Base-by-base conservation (phyloP, 495 filamentous ascomycete genomes). In the Trichoderma reesei region DNA sequence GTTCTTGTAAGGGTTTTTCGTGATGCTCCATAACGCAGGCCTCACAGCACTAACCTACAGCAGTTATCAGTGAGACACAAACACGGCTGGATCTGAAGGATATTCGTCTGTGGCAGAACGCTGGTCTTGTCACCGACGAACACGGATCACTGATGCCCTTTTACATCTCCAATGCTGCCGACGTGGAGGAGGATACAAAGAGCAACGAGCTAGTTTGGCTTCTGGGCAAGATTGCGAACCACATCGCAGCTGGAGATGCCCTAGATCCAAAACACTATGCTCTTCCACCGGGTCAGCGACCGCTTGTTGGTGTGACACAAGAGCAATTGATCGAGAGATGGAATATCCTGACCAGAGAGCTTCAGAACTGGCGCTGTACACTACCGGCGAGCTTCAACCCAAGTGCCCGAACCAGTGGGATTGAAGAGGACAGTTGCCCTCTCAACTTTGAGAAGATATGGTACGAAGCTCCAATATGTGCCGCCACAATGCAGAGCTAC, bases 141-240 rank as follows among this genome's bases (percentile, higher is more conserved):
- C 20, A 33, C 34, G 51, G 51, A 16, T 56, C 51, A 6, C 26
- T 56, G 9, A 56, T 56, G 51, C 51, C 51, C 11, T 56, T 56
- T 16, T 31, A 56, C 26, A 56, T 56, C 26, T 33, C 51, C 10
- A 56, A 56, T 56, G 51, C 51, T 33, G 31, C 51, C 4, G 51
- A 56, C 3, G 51, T 56, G 3, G 51, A 56, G 34, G 51, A 56
- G 9, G 51, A 33, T 34, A 26, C 51, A 34, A 3, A 26, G 14
- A 56, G 51, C 26, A 56, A 56, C 26, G 51, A 56, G 51, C 31
- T 56, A 9, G 51, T 56, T 10, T 56, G 51, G 51, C 31, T 56
- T 1, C 51, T 56, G 20, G 51, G 51, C 8, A 56, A 56, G 26
- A 56, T 56, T 56, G 51, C 51, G 7, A 56, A 56, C 11, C 51